These are phyloP conservation scores for Globisporangium splendens DNA, from an alignment of 352 stramenopile species.

Conservation along the genomic window DNA sequence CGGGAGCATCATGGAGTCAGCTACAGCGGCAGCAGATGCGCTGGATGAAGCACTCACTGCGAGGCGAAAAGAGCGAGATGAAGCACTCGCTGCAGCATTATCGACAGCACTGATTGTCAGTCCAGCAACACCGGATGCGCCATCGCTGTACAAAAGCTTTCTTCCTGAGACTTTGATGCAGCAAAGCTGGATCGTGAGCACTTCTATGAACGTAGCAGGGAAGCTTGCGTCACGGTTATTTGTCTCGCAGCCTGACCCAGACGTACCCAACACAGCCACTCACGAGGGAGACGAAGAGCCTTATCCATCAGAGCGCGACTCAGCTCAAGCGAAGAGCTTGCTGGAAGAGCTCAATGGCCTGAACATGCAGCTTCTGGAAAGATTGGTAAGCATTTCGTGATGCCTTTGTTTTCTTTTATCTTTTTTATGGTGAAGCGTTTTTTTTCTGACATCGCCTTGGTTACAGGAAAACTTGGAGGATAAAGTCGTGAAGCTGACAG, in stretches of 20 bases:
- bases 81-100: conserved; percentile 24
- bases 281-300: conserved; percentile 9
- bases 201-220: conserved; percentile 57
- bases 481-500: conserved; percentile 59
- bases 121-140: conserved; percentile 17
- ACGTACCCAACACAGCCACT: neutral
- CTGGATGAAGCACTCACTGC: conserved; percentile 62
- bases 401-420: neutral
- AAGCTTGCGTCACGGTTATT: conserved; percentile 69
- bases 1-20: conserved; percentile 69
- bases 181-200: conserved; percentile 63
- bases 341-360: conserved; percentile 80
- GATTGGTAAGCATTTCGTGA: conserved; percentile 39
- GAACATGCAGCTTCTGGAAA: conserved; percentile 81
- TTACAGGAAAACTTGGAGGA: conserved; percentile 71
- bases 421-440: neutral
- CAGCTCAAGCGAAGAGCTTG: conserved; percentile 59
- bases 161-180: conserved; percentile 47
- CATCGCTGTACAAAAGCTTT: conserved; percentile 32
- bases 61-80: conserved; percentile 40
- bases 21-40: conserved; percentile 59
- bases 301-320: conserved; percentile 17
- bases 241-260: conserved; percentile 32
- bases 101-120: conserved; percentile 38
- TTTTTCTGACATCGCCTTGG: neutral